A percentile compares a stretch with the other conserved stretches of the same genome.
These are phyloP conservation scores for Jatropha podagrica DNA, from an alignment of 441 rosid species.

Conservation along the genomic window DNA sequence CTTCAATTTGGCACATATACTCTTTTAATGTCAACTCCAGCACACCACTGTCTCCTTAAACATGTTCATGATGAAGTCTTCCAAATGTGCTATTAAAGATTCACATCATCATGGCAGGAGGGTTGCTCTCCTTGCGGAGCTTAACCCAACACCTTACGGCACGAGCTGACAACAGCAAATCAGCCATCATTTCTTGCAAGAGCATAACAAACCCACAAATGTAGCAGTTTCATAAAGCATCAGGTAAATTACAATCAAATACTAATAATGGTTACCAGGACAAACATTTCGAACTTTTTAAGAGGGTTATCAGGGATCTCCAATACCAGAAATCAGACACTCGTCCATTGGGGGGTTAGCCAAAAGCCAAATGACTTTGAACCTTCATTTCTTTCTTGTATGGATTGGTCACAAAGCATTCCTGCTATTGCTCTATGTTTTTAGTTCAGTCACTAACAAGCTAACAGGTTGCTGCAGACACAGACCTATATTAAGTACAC, in stretches of 20 bases:
- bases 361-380: no score
- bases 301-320: no score
- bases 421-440: background rate
- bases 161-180: background rate
- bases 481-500: no score
- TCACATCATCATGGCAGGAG: background rate
- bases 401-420: background rate
- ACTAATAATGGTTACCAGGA: background rate
- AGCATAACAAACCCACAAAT: slow-evolving; percentile 14
- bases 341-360: no score
- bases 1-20: background rate
- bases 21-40: background rate
- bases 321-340: no score
- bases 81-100: slow-evolving; percentile 6
- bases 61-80: background rate
- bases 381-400: background rate
- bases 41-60: background rate
- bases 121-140: no score
- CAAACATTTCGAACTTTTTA: background rate
- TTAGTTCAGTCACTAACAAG: slow-evolving; percentile 12
- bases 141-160: no score
- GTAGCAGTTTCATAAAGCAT: slow-evolving; percentile 15
- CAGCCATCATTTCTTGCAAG: background rate
- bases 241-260: slow-evolving; percentile 27
- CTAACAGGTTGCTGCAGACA: slow-evolving; percentile 21